These are phyloP conservation scores for Monilinia aucupariae DNA, from an alignment of 2,329 filamentous ascomycete species.

Conservation along the genomic window DNA sequence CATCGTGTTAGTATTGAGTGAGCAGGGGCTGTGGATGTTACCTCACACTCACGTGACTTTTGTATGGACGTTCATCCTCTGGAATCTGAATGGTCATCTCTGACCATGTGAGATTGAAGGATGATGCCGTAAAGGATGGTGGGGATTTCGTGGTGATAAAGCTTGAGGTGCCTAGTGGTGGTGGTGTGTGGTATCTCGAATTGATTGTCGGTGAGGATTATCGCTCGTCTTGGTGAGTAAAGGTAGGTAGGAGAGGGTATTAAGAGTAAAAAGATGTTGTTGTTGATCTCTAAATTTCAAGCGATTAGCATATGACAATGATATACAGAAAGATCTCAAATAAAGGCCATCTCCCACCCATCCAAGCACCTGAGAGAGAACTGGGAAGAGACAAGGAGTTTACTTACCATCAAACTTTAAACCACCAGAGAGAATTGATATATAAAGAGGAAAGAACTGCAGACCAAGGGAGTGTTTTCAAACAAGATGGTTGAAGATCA, in stretches of 20 bases:
- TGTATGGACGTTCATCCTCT: too few relatives aligned
- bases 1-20: constrained; percentile 51
- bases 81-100: too few relatives aligned
- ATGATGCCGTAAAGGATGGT: too few relatives aligned
- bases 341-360: neutral
- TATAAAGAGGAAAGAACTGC: neutral
- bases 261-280: neutral
- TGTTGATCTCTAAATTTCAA: neutral
- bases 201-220: too few relatives aligned
- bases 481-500: neutral
- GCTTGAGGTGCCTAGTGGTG: too few relatives aligned
- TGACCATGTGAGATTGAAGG: too few relatives aligned
- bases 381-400: neutral
- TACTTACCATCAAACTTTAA: neutral
- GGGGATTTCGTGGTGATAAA: too few relatives aligned
- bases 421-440: neutral
- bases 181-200: too few relatives aligned
- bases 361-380: neutral
- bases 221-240: too few relatives aligned
- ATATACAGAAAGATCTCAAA: neutral
- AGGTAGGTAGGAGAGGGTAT: too few relatives aligned
- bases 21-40: neutral
- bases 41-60: too few relatives aligned
- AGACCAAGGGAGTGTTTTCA: neutral
- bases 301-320: neutral